Evolutionary conservation across 1,284 basidiomycete genomes (phyloP), one percentile per base, ranked within the genome.

Genomic region (Porogramme epimiltina): DNA sequence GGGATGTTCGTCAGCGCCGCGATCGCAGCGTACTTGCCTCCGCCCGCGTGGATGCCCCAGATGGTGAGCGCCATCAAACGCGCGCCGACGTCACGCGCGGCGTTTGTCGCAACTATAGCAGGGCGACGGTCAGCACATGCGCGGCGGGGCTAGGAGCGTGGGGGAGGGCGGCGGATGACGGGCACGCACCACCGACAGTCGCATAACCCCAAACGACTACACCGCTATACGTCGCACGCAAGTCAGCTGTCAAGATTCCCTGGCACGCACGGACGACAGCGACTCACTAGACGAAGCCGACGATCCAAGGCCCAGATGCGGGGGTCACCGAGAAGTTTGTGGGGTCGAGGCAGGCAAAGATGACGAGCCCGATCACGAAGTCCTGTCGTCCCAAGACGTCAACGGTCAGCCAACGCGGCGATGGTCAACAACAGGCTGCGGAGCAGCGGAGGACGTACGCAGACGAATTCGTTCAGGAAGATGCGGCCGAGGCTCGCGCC

Each of bases 401-500:
- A 59, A 38, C 33, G 23, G 18, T 31, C 42, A 16, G 45, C 24
- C 8, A 15, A 19, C 1, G 0, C 11, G 6, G 18, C 4, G 31
- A 3, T 36, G n/a, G 34, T 4, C n/a, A 15, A 37, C n/a, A 9
- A 37, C 34, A 37, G 9, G 9, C 23, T 19, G 20, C 10, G 39
- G n/a, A 39, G 20, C 26, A 55, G 23, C 34, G n/a, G 16, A 37
- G n/a, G 34, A 66, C 79, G 60, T 62, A 87, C 85, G 40, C 74
- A 77, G 39, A 85, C 70, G 58, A 87, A 85, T 56, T 89, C 87
- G 63, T 85, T 89, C 51, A 87, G 66, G 62, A 87, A 81, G 33
- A 75, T 76, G 16, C 76, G 72, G n/a, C 73, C 70, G 18, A 87
- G 66, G 40, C 75, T 79, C 40, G 77, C 69, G 3, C 80, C 80